A percentile compares a stretch with the other conserved stretches of the same genome.
These are phyloP conservation scores for Chrysosphaeria jannelii DNA, from an alignment of 2,329 filamentous ascomycete species.

Conservation along the genomic window DNA sequence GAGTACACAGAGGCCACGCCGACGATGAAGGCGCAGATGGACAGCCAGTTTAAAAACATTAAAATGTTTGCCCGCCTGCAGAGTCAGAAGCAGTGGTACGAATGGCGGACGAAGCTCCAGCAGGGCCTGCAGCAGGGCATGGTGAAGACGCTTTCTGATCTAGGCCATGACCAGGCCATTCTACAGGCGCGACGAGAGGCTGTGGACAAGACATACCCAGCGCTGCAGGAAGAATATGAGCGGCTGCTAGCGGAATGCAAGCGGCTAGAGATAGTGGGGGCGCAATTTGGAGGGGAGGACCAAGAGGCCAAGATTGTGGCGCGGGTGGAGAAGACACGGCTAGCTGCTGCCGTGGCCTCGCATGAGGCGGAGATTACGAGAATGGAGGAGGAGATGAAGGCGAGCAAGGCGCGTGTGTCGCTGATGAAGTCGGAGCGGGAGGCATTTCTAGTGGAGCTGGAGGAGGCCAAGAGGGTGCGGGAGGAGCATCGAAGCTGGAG, in stretches of 20 bases:
- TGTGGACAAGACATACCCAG: conserved; percentile 36
- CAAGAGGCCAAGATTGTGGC: conserved; percentile 45
- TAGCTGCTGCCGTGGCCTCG: conserved; percentile 37
- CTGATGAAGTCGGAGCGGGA: conserved; percentile 34
- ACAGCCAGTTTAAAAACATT: conserved; percentile 91
- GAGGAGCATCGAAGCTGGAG: conserved; percentile 83
- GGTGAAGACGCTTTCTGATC: conserved; percentile 40
- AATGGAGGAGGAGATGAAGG: conserved; percentile 32
- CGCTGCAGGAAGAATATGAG: conserved; percentile 26
- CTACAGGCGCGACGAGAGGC: conserved; percentile 38
- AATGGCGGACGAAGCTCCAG: conserved; percentile 79
- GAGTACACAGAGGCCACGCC: conserved; percentile 71
- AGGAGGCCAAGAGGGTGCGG: conserved; percentile 50
- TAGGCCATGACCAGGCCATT: conserved; percentile 40
- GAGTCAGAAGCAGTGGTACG: conserved; percentile 94
- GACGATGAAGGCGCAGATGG: conserved; percentile 63
- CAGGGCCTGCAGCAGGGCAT: conserved; percentile 57
- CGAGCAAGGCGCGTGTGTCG: conserved; percentile 33
- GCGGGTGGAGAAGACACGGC: conserved; percentile 31
- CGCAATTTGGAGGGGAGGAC: conserved; percentile 51
- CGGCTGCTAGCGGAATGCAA: conserved; percentile 29
- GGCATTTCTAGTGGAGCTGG: conserved; percentile 41
- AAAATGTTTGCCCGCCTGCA: conserved; percentile 72
- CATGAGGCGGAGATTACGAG: conserved; percentile 38
- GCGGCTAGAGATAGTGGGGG: conserved; percentile 33